phyloP scores from a whole-genome alignment of 331 rosid genomes.

The Cydonia oblonga region DNA sequence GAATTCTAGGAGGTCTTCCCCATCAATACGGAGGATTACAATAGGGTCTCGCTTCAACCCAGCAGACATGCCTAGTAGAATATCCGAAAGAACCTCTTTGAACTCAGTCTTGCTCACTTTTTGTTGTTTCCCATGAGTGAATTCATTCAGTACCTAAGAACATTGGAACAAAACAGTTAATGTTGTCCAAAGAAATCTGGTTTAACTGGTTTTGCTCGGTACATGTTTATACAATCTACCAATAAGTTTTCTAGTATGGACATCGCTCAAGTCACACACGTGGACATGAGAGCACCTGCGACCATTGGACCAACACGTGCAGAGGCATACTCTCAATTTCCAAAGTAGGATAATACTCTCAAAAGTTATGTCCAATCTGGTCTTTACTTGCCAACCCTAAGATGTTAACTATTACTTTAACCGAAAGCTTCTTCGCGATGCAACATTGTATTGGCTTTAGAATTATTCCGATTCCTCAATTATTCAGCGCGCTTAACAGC shows the following conservation, averaged over 20 bases:
- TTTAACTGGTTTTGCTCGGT: neutral
- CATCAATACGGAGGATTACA: slow-evolving; percentile 89
- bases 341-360: neutral
- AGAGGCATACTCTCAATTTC: neutral
- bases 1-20: slow-evolving; percentile 87
- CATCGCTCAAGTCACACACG: neutral
- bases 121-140: slow-evolving; percentile 82
- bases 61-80: slow-evolving; percentile 94
- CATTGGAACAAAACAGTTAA: neutral
- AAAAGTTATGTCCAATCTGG: neutral
- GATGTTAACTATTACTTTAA: neutral
- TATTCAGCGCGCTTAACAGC: neutral
- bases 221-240: neutral
- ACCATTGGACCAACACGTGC: neutral
- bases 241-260: neutral
- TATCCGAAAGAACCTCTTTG: slow-evolving; percentile 81
- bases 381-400: neutral
- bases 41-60: slow-evolving; percentile 91
- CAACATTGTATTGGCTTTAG: neutral
- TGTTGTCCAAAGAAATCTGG: neutral
- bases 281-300: neutral
- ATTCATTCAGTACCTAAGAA: slow-evolving; percentile 70
- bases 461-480: neutral
- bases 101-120: slow-evolving; percentile 82
- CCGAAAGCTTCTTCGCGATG: neutral